Evolutionary conservation across 495 filamentous ascomycete species (phyloP).

Genomic region (Penicillium bialowiezense): DNA sequence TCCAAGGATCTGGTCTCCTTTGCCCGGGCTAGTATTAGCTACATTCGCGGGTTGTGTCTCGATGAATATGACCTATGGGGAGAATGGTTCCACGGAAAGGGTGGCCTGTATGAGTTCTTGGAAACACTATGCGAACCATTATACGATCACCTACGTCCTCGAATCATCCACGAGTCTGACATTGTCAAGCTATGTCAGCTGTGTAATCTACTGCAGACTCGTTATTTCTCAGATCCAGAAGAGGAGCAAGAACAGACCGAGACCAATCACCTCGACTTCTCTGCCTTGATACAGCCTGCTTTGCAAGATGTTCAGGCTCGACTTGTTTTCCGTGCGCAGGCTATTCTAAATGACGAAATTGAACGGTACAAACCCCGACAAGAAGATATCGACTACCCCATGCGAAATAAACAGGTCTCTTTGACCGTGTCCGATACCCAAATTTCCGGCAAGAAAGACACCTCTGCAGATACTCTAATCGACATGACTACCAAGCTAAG

Average conservation of each 20-base stretch:
- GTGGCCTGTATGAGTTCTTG: constrained; percentile 66
- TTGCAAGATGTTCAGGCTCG: constrained; percentile 73
- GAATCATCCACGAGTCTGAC: constrained; percentile 68
- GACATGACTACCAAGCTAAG: constrained; percentile 51
- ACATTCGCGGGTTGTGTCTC: constrained; percentile 65
- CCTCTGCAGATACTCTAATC: constrained; percentile 39
- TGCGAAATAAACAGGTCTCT: constrained; percentile 44
- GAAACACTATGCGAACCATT: constrained; percentile 72
- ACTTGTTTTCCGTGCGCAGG: constrained; percentile 68
- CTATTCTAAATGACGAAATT: constrained; percentile 66
- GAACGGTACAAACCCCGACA: constrained; percentile 66
- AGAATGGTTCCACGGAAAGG: constrained; percentile 72
- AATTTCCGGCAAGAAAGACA: constrained; percentile 45
- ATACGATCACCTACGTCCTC: constrained; percentile 68
- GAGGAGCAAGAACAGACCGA: constrained; percentile 61
- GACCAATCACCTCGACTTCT: constrained; percentile 62
- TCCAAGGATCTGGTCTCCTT: constrained; percentile 67
- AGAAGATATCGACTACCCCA: constrained; percentile 66
- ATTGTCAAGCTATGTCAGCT: constrained; percentile 77
- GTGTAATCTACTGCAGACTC: constrained; percentile 76
- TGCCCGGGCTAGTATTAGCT: constrained; percentile 66
- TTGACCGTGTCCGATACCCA: constrained; percentile 48
- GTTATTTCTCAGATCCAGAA: constrained; percentile 71
- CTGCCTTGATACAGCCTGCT: constrained; percentile 61
- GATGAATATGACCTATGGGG: constrained; percentile 74